A percentile compares a stretch with the other conserved stretches of the same genome.
These are phyloP conservation scores for Boletus reticulatus DNA, from an alignment of 768 basidiomycete species.

Conservation along the genomic window DNA sequence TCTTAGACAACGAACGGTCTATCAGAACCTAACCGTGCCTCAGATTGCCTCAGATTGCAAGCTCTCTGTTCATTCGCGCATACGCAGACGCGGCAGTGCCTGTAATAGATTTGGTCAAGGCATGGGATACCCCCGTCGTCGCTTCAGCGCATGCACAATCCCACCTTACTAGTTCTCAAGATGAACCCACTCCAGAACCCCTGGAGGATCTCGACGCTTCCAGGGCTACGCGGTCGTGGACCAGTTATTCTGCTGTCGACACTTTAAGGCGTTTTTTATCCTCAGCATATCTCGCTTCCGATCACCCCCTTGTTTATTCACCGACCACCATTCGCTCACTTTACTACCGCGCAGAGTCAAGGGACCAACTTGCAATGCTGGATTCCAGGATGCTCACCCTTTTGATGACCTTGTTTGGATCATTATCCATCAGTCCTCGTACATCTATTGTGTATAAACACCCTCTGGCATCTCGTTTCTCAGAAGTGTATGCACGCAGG, in stretches of 20 bases:
- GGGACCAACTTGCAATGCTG: conserved; percentile 34
- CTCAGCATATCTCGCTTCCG: conserved; percentile 7
- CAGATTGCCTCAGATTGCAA: conserved; percentile 6
- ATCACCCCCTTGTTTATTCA: conserved; percentile 16
- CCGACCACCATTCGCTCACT: conserved; percentile 37
- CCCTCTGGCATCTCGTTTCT: conserved; percentile 29
- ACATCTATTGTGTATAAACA: conserved; percentile 26
- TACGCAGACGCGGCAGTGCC: not conserved
- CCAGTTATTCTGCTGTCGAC: conserved; percentile 9
- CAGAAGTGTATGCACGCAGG: conserved; percentile 16
- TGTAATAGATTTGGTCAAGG: not conserved
- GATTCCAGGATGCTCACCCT: conserved; percentile 36
- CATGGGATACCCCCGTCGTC: not conserved
- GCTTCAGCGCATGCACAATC: not conserved
- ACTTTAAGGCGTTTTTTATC: conserved; percentile 15
- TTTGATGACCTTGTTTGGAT: conserved; percentile 49
- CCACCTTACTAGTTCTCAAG: not conserved
- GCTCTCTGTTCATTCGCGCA: not conserved
- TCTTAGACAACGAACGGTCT: not conserved
- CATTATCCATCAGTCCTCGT: conserved; percentile 39
- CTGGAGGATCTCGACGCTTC: not conserved
- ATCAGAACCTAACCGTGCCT: not conserved
- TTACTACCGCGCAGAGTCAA: conserved; percentile 37
- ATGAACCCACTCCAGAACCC: not conserved
- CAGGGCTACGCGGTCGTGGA: not conserved